A percentile compares a stretch with the other conserved stretches of the same genome.
phyloP scores from a whole-genome alignment of 179 eudicot species.

The Kewa caespitosa region DNA sequence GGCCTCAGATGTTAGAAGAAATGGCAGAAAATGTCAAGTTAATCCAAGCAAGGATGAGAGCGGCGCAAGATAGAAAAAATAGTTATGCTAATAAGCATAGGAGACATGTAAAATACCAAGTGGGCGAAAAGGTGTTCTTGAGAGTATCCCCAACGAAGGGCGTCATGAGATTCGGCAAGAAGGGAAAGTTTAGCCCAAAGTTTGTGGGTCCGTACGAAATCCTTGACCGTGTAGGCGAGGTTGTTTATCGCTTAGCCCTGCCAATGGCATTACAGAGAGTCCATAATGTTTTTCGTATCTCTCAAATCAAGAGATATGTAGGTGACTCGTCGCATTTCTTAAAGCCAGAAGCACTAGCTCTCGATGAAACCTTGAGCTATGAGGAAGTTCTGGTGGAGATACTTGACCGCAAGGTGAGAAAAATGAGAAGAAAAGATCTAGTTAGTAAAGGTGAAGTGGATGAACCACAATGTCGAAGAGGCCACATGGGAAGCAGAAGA shows the following conservation, averaged over 20 bases:
- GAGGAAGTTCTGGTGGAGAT: neutral
- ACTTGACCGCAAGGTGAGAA: neutral
- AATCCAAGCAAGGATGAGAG: neutral
- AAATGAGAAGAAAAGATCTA: neutral
- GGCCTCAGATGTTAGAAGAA: neutral
- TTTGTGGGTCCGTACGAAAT: constrained; percentile 5
- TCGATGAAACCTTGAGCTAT: neutral
- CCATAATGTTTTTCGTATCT: constrained; percentile 12
- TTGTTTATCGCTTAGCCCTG: neutral
- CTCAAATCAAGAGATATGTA: neutral
- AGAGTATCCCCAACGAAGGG: neutral
- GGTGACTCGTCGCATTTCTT: neutral
- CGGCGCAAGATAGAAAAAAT: constrained; percentile 8
- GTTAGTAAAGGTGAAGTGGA: neutral
- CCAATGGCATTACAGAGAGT: neutral
- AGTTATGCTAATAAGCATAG: neutral
- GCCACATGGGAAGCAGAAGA: neutral
- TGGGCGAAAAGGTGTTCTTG: constrained; percentile 4
- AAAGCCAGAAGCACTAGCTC: neutral
- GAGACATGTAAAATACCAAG: neutral
- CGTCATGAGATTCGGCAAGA: neutral
- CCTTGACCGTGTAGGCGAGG: neutral
- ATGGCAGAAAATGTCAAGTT: neutral
- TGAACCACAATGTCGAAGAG: neutral
- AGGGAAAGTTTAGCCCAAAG: constrained; percentile 16